Conservation (phyloP, 768 basidiomycete genomes). For the Epithele typhae region DNA sequence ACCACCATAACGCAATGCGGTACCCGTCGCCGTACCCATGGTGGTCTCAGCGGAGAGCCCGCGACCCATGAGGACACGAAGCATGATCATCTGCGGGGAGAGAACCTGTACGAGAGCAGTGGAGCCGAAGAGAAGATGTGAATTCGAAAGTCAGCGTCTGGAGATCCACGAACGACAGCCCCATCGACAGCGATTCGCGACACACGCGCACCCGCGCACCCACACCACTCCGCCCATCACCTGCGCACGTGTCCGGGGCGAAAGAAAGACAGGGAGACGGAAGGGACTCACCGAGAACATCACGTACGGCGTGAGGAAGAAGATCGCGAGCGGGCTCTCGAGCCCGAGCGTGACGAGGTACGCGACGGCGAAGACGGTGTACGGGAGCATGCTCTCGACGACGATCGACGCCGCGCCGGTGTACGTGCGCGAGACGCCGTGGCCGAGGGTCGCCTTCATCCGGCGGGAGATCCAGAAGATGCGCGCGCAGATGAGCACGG, state of each 20-base stretch:
- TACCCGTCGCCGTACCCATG: too few relatives aligned
- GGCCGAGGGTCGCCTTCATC: conserved; percentile 6
- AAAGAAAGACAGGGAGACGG: neutral
- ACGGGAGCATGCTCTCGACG: conserved; percentile 20
- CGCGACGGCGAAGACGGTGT: conserved; percentile 16
- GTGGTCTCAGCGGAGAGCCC: conserved; percentile 2
- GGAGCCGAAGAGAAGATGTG: neutral
- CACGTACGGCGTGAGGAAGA: conserved; percentile 16
- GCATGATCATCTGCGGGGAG: conserved; percentile 17
- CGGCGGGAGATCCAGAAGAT: conserved; percentile 12
- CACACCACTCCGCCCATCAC: too few relatives aligned
- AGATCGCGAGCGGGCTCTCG: conserved; percentile 11
- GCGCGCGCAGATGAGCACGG: conserved; percentile 17
- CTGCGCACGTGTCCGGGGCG: neutral
- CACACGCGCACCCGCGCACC: too few relatives aligned
- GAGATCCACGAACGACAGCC: too few relatives aligned
- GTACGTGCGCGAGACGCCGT: conserved; percentile 3
- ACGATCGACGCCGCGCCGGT: conserved; percentile 14
- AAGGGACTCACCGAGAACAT: conserved; percentile 14
- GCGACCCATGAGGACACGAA: conserved; percentile 13
- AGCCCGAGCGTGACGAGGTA: conserved; percentile 19
- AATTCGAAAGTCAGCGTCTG: too few relatives aligned
- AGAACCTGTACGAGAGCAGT: conserved; percentile 7
- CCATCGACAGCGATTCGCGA: neutral
- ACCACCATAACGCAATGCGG: too few relatives aligned